phyloP scores from a whole-genome alignment of 208 protist genomes.

The Strigomonas culicis region DNA sequence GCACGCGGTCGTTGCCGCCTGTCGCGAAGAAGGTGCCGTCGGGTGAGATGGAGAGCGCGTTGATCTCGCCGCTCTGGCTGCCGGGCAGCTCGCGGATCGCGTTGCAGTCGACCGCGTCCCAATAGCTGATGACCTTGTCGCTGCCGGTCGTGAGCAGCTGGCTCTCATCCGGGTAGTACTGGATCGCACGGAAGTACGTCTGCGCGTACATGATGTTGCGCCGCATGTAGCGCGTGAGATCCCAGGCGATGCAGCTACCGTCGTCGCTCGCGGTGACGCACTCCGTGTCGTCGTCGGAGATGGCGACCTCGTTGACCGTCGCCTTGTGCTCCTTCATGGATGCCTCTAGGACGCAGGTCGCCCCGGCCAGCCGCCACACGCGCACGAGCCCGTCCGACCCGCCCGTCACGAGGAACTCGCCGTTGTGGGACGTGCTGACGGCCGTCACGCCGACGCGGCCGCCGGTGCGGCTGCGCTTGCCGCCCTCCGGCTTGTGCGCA shows the following conservation, averaged over 20 bases:
- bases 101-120: conserved; percentile 93
- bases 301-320: conserved; percentile 81
- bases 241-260: conserved; percentile 96
- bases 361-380: conserved; percentile 76
- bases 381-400: conserved; percentile 93
- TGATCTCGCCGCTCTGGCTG: conserved; percentile 89
- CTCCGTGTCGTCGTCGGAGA: conserved; percentile 89
- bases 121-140: conserved; percentile 94
- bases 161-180: conserved; percentile 91
- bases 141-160: conserved; percentile 94
- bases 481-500: conserved; percentile 90
- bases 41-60: conserved; percentile 83
- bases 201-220: conserved; percentile 94
- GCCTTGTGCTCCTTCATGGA: conserved; percentile 97
- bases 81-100: conserved; percentile 92
- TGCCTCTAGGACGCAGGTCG: conserved; percentile 82
- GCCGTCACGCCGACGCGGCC: conserved; percentile 86
- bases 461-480: conserved; percentile 32
- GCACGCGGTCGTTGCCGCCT: conserved; percentile 88
- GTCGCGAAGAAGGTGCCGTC: conserved; percentile 91
- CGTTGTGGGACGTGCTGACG: conserved; percentile 70
- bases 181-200: conserved; percentile 92
- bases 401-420: conserved; percentile 80
- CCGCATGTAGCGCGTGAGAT: conserved; percentile 87
- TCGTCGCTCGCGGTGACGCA: conserved; percentile 93